phyloP scores from a whole-genome alignment of 169 alveolate species.

The Eimeria falciformis region DNA sequence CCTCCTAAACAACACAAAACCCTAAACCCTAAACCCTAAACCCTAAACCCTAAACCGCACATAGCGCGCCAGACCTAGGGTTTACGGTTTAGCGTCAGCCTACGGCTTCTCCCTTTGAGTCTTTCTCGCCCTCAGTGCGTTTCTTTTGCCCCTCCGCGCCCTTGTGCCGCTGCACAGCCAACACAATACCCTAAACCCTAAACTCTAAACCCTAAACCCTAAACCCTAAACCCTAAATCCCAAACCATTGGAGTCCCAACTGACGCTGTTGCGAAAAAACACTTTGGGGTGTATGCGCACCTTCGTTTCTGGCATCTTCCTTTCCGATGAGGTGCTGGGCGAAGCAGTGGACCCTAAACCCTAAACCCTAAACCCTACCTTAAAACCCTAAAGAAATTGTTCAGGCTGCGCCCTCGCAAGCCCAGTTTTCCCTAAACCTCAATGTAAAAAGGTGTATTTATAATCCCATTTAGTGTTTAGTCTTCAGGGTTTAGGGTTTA shows the following conservation, averaged over 20 bases:
- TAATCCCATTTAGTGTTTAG: neutral
- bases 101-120: neutral
- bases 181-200: neutral
- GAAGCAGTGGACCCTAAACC: neutral
- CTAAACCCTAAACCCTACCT: neutral
- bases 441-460: neutral
- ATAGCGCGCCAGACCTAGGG: neutral
- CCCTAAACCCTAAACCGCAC: neutral
- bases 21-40: neutral
- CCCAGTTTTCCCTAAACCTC: neutral
- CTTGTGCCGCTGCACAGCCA: constrained; percentile 2
- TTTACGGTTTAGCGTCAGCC: neutral
- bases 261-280: too few species aligned
- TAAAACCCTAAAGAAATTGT: neutral
- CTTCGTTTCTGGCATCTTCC: too few species aligned
- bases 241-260: neutral
- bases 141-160: neutral
- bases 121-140: neutral
- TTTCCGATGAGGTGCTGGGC: neutral
- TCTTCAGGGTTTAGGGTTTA: neutral
- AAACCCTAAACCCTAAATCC: constrained; percentile 1
- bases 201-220: neutral
- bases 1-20: neutral
- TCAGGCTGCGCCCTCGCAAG: neutral
- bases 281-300: too few species aligned